Conservation (phyloP, 2,329 filamentous ascomycete species). For the Sporothrix protearum region DNA sequence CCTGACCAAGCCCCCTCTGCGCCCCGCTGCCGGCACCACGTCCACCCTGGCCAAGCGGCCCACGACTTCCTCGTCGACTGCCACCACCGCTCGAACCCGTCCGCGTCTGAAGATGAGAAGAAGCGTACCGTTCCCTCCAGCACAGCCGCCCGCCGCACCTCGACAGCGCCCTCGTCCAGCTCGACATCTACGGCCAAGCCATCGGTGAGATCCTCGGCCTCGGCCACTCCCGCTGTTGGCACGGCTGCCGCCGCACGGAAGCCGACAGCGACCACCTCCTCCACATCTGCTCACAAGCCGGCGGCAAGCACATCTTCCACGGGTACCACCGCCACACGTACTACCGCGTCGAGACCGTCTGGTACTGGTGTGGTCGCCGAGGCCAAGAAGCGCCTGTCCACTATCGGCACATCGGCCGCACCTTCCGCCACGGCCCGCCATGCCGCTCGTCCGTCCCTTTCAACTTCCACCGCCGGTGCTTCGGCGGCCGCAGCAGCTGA, state of each 20-base stretch:
- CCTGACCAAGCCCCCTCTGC: slow-evolving; percentile 35
- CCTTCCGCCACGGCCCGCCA: slow-evolving; percentile 42
- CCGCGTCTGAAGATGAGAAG: slow-evolving; percentile 40
- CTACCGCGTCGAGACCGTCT: slow-evolving; percentile 35
- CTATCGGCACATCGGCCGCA: slow-evolving; percentile 42
- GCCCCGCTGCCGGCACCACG: slow-evolving; percentile 32
- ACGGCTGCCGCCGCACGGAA: slow-evolving; percentile 38
- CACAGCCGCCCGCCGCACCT: slow-evolving; percentile 36
- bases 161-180: slow-evolving; percentile 30
- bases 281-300: slow-evolving; percentile 32
- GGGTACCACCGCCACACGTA: slow-evolving; percentile 33
- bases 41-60: slow-evolving; percentile 33
- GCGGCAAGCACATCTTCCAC: slow-evolving; percentile 40
- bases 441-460: slow-evolving; percentile 41
- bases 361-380: slow-evolving; percentile 43
- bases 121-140: slow-evolving; percentile 32
- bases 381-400: slow-evolving; percentile 57
- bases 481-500: slow-evolving; percentile 39
- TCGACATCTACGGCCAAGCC: slow-evolving; percentile 22
- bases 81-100: slow-evolving; percentile 37
- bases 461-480: slow-evolving; percentile 31
- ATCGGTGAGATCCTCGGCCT: slow-evolving; percentile 3
- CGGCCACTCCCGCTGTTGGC: slow-evolving; percentile 11
- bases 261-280: slow-evolving; percentile 25
- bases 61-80: slow-evolving; percentile 34